A percentile compares a stretch with the other conserved stretches of the same genome.
Evolutionary conservation across 164 flowering plant species (phyloP).

Genomic region (Piper betle): DNA sequence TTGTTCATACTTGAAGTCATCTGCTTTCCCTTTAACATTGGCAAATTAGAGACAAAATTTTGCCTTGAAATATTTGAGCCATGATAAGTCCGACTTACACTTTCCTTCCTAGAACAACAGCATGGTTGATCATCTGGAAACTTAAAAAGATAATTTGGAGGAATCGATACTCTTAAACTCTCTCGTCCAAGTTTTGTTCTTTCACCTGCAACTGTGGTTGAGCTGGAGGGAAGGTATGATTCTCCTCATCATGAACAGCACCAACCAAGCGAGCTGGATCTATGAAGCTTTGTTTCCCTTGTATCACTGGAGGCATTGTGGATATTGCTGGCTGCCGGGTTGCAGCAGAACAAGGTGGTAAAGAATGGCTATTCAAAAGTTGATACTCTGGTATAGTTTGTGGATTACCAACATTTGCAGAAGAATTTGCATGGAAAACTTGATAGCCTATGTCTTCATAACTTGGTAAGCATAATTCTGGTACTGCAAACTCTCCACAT

Average conservation of each 20-base stretch:
- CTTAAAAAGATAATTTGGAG: constrained; percentile 17
- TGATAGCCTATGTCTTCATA: constrained; percentile 47
- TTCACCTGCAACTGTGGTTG: constrained; percentile 9
- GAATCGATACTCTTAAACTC: constrained; percentile 6
- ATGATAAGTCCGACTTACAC: constrained; percentile 23
- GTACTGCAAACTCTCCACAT: constrained; percentile 41
- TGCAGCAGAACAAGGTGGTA: constrained; percentile 54
- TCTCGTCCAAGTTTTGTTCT: constrained; percentile 14
- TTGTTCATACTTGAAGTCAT: constrained; percentile 7
- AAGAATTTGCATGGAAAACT: constrained; percentile 50
- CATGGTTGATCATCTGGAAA: constrained; percentile 34
- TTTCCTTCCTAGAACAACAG: constrained; percentile 45
- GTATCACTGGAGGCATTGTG: neutral
- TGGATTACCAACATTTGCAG: constrained; percentile 33
- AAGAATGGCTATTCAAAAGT: constrained; percentile 32
- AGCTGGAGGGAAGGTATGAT: constrained; percentile 7
- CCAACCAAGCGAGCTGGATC: constrained; percentile 1
- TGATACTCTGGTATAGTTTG: constrained; percentile 37
- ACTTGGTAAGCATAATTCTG: constrained; percentile 65
- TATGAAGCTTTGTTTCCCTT: neutral
- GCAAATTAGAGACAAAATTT: constrained; percentile 15
- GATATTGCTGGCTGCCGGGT: constrained; percentile 20
- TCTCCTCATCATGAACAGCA: neutral
- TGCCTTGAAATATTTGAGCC: constrained; percentile 25
- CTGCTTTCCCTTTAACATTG: constrained; percentile 21